Conservation (phyloP, 2,329 filamentous ascomycete genomes). For the Phialophora expanda region DNA sequence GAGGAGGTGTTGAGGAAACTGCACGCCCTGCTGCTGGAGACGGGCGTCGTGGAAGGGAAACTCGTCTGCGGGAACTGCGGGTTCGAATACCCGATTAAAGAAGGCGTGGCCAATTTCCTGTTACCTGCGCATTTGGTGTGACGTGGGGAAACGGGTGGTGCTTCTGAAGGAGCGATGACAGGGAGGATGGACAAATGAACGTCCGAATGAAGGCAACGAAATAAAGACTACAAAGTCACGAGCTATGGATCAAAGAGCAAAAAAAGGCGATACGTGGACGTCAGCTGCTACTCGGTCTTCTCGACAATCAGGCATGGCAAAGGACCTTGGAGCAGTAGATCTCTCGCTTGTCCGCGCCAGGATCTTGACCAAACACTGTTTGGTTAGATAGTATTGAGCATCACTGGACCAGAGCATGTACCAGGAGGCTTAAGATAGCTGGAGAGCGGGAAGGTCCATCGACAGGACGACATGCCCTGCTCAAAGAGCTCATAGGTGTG, state of each 20-base stretch:
- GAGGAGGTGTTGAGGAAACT: constrained; percentile 73
- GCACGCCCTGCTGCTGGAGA: constrained; percentile 84
- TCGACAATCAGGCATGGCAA: background rate
- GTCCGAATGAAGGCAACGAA: background rate
- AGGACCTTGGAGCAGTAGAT: background rate
- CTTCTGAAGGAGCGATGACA: background rate
- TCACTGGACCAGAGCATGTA: background rate
- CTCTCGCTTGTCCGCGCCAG: background rate
- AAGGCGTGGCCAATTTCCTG: constrained; percentile 96
- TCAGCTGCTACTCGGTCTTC: background rate
- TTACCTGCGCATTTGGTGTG: constrained; percentile 82
- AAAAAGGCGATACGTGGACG: background rate
- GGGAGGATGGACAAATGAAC: background rate
- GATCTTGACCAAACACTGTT: background rate
- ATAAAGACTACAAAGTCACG: background rate
- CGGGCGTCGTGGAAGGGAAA: constrained; percentile 84
- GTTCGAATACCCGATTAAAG: constrained; percentile 91
- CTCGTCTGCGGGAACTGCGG: constrained; percentile 89
- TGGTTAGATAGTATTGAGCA: background rate
- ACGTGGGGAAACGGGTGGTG: constrained; percentile 30
- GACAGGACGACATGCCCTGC: background rate
- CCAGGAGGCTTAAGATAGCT: background rate
- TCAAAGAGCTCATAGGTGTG: background rate
- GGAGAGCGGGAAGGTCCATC: background rate
- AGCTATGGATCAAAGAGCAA: background rate